Conservation (phyloP, 2,329 filamentous ascomycete genomes). For the Chrysoporthe deuterocubensis region DNA sequence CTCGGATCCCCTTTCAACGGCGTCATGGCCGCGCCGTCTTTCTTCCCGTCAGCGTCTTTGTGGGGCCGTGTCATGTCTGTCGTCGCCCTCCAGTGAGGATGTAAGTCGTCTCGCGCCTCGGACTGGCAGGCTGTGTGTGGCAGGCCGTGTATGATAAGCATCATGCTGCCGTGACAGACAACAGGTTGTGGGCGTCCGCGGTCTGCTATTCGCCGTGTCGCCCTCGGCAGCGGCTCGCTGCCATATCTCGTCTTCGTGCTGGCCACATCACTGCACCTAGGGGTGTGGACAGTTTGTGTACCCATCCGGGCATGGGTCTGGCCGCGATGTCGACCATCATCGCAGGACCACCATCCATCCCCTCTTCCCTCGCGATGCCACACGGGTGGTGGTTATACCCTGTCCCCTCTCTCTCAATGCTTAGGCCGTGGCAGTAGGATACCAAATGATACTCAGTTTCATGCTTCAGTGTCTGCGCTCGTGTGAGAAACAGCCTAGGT, state of each 20-base stretch:
- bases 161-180: background rate
- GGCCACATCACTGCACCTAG: background rate
- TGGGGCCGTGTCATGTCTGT: background rate
- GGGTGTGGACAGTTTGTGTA: background rate
- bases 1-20: no score
- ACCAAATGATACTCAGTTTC: background rate
- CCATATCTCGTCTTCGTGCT: background rate
- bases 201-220: background rate
- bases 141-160: background rate
- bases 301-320: background rate
- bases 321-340: background rate
- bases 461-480: background rate
- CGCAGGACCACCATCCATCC: background rate
- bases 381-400: background rate
- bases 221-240: background rate
- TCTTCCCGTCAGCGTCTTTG: background rate
- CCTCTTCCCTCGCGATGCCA: background rate
- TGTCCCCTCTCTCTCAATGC: background rate
- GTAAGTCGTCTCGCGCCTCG: background rate
- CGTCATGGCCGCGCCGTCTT: no score
- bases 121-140: background rate
- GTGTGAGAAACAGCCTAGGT: background rate
- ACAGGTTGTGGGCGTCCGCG: background rate
- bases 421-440: background rate
- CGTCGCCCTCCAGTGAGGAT: background rate